Evolutionary conservation across 2,329 filamentous ascomycete genomes (phyloP), one percentile per base, ranked within the genome.

Genomic region (Penicillium verrucosum): DNA sequence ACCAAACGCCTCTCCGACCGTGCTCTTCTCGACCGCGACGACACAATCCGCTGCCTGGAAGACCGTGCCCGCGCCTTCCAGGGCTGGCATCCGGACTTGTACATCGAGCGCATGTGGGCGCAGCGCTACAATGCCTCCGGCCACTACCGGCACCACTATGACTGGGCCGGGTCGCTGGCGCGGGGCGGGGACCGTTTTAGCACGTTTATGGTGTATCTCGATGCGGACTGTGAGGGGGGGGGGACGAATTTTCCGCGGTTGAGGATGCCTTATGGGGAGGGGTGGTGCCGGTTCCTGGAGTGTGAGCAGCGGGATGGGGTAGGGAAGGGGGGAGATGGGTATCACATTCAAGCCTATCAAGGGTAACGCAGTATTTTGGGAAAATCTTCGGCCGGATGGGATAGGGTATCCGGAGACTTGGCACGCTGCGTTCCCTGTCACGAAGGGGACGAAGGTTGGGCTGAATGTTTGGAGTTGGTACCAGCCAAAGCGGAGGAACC

Each of bases 401-500:
- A 75, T 72, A 23, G 83, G 82, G 12, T 84, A 83, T 64, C 74
- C 77, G 56, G 82, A 86, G 70, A 83, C 81, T 32, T 83, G 83
- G 76, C 84, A 87, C 76, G 82, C 83, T 42, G 83, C 82, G 5
- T 73, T 85, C 65, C 83, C 84, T 9, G 83, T 87, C 0, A 70
- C 71, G 47, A 75, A 70, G 40, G 84, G 84, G 2, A 76, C 72
- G 37, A 86, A 87, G 73, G 77, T 86, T 55, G 84, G 84, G 0
- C 69, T 86, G 70, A 86, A 87, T 71, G 84, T 87, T 59, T 87
- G 84, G 84, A 85, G 81, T 70, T 86, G 83, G 83, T 81, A 80
- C 68, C 81, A 83, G 70, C 70, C 70, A 50, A 59, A 48, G 53
- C 56, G 65, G 57, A 60, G 56, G 56, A 36, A 29, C 30, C 52